phyloP scores from a whole-genome alignment of 2,329 filamentous ascomycete genomes.

The Magnaporthales sp. region DNA sequence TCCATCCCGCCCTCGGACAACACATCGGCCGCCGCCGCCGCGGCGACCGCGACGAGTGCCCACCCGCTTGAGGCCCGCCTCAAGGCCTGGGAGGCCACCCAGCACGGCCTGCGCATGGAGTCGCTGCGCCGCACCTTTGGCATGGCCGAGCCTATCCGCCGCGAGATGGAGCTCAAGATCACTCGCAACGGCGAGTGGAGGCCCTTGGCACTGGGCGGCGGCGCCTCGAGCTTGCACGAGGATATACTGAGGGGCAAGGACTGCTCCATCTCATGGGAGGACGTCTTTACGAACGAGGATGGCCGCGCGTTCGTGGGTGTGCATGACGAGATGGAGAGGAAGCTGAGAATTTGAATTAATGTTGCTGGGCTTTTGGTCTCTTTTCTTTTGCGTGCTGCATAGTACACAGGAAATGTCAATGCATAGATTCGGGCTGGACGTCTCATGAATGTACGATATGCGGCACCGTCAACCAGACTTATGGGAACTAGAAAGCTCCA shows the following conservation, averaged over 20 bases:
- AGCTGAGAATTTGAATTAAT: slow-evolving; percentile 61
- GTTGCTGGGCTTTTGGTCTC: neutral
- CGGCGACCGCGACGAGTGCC: slow-evolving; percentile 41
- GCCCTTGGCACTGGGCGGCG: slow-evolving; percentile 56
- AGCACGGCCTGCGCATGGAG: slow-evolving; percentile 83
- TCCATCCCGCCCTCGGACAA: slow-evolving; percentile 24
- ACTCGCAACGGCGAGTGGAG: slow-evolving; percentile 72
- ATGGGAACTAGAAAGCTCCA: neutral
- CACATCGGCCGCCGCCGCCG: slow-evolving; percentile 31
- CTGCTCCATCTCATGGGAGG: slow-evolving; percentile 78
- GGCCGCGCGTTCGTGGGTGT: slow-evolving; percentile 61
- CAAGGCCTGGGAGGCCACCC: slow-evolving; percentile 80
- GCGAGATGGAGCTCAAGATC: slow-evolving; percentile 93
- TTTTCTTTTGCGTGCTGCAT: neutral
- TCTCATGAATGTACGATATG: neutral
- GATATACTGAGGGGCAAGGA: slow-evolving; percentile 82
- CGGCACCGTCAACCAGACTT: neutral
- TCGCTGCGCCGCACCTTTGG: slow-evolving; percentile 80
- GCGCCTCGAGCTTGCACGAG: slow-evolving; percentile 64
- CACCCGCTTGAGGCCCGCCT: slow-evolving; percentile 93
- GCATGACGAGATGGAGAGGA: slow-evolving; percentile 90
- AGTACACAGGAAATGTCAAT: neutral
- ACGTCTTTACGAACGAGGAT: slow-evolving; percentile 79
- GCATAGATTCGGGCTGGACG: neutral
- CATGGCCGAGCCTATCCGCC: slow-evolving; percentile 82